Evolutionary conservation across 768 basidiomycete species (phyloP), one percentile per base, ranked within the genome.

Genomic region (Auriscalpium microsporum): DNA sequence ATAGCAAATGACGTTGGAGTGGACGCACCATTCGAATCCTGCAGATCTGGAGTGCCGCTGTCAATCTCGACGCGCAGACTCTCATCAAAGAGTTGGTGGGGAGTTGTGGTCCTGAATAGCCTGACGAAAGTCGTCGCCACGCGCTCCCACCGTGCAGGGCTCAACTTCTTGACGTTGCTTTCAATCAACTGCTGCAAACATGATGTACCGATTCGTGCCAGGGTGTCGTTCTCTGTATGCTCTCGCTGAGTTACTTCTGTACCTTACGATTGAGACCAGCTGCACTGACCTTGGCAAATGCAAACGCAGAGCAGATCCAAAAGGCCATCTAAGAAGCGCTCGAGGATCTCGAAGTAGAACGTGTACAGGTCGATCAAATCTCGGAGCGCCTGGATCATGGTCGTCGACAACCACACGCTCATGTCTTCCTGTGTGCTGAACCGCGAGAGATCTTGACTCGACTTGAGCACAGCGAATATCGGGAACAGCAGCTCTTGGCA

Each of bases 371-470:
- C 92, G 56, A 99, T 90, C 58, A 98, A 78, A 69, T 97, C 90
- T 46, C 96, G 84, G 47, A 99, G 78, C 1, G 96, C 96, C 67
- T 97, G 94, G 50, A 98, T 96, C 90, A 99, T 94, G 2, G 96
- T 99, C 13, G 96, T 96, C 23, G 94, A 97, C 47, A 99, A 71
- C 96, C 96, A 99, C 28, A 99, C 94, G 63, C 93, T 96, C 93
- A 98, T 95, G 63, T 98, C 96, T 66, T 98, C 96, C 64, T 96
- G 93, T 5, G 93, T 94, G 68, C 79, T 89, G 74, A 97, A 98
- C 17, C 95, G 81, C 11, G 92, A 88, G 38, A 95, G 69, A 67
- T 96, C 95, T 71, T 93, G 88, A 62, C 84, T 90, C 14, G 92
- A 94, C 64, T 91, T 92, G 42, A 99, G 77, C 48, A 98, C 91